Percentiles rank a stretch among this genome's conserved stretches.
phyloP scores from a whole-genome alignment of 805 yeast species.

The Kazachstania kunashirensis region DNA sequence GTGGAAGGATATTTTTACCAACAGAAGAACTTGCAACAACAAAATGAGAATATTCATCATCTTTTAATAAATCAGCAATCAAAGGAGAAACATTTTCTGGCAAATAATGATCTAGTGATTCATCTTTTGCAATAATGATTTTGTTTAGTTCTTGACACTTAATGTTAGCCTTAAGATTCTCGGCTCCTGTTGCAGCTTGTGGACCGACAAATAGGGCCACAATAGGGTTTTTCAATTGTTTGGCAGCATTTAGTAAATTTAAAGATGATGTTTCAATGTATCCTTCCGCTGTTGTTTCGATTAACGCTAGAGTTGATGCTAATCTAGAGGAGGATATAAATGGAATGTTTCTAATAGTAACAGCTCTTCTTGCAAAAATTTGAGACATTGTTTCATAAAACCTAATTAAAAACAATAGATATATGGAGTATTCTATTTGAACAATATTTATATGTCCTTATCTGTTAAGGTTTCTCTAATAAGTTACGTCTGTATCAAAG shows the following conservation, averaged over 20 bases:
- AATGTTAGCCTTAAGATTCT: slow-evolving; percentile 20
- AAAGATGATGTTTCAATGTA: slow-evolving; percentile 57
- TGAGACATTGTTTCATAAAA: slow-evolving; percentile 5
- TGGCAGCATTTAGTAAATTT: slow-evolving; percentile 70
- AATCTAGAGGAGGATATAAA: not conserved
- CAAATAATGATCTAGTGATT: slow-evolving; percentile 52
- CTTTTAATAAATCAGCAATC: slow-evolving; percentile 33
- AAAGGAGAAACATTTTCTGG: slow-evolving; percentile 81
- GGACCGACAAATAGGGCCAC: slow-evolving; percentile 72
- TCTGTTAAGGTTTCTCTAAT: too few relatives aligned
- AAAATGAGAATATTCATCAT: slow-evolving; percentile 46
- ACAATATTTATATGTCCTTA: too few relatives aligned
- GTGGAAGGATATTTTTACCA: slow-evolving; percentile 79
- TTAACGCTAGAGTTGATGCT: slow-evolving; percentile 62
- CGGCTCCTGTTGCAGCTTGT: slow-evolving; percentile 41
- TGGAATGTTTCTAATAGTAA: not conserved
- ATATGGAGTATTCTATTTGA: not conserved
- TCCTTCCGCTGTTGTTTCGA: slow-evolving; percentile 51
- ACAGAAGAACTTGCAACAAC: slow-evolving; percentile 75
- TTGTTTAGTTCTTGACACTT: slow-evolving; percentile 34
- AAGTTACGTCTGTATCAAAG: too few relatives aligned
- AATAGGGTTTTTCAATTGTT: slow-evolving; percentile 62
- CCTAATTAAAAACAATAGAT: not conserved
- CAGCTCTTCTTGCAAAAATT: slow-evolving; percentile 1
- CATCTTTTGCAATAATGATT: slow-evolving; percentile 45